Base-by-base conservation (phyloP, 495 filamentous ascomycete genomes). In the Sphaerosporella brunnea region DNA sequence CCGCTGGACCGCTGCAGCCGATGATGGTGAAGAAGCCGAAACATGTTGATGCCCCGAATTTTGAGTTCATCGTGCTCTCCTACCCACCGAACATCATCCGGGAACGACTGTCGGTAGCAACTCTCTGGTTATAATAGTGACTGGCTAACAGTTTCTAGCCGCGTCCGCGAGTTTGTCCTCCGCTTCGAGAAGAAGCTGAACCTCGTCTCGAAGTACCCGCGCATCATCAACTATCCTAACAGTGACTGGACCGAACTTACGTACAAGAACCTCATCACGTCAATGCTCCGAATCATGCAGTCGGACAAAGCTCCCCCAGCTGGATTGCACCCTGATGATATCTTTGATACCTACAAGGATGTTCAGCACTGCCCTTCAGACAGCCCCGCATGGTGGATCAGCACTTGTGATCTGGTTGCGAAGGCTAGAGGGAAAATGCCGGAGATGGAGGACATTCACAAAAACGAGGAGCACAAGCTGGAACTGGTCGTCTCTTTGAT, bases 171-270 rank as follows among this genome's bases (percentile, higher is more conserved):
- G 45, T 59, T 59, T 23, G 42, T 58, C 13, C 48, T 59, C 4
- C 54, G 56, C 20, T 59, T 59, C 32, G 56, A 59, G 26, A 59
- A 58, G 35, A 34, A 57, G 23, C 43, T 54, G 46, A 37, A 39
- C 2, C 41, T 58, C 3, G 42, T 51, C 4, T 40, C 55, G 2
- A 58, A 58, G 35, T 59, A 59, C 48, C 36, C 50, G 21, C 47
- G 51, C 18, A 58, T 52, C 18, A 51, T 59, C 48, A 59, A 59
- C 30, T 48, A 59, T 23, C 56, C 60, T 26, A 51, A 61, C 51
- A 40, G 46, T 44, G 45, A 63, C 24, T 53, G 60, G 56, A 53
- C 48, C 20, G 48, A 60, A 37, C 50, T 50, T 40, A 53, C 51
- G 24, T 53, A 54, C 48, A 28, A 58, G 36, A 54, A 64, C 53